Conservation (phyloP, 2,329 filamentous ascomycete genomes). For the Lachnellula hyalina region DNA sequence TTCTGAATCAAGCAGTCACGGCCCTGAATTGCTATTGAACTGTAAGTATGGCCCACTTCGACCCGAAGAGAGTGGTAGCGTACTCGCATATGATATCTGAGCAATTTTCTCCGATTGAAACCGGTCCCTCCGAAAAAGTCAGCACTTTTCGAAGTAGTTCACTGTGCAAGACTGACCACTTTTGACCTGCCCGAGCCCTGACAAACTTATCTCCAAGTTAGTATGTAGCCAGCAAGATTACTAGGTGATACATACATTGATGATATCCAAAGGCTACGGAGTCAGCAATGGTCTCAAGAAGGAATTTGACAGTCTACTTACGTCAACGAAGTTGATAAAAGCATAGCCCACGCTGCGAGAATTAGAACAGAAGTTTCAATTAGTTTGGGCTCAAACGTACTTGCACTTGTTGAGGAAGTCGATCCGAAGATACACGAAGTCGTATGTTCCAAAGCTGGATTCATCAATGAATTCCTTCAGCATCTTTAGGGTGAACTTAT, state of each 20-base stretch:
- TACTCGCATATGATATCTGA: constrained; percentile 93
- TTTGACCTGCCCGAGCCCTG: constrained; percentile 61
- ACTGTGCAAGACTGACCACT: constrained; percentile 47
- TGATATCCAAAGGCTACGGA: constrained; percentile 63
- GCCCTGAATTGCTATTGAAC: constrained; percentile 72
- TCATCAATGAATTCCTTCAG: constrained; percentile 76
- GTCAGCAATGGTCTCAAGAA: constrained; percentile 33
- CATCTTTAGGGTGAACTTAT: constrained; percentile 74
- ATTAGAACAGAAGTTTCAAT: constrained; percentile 32
- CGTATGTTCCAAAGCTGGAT: constrained; percentile 75
- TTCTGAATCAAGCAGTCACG: constrained; percentile 88
- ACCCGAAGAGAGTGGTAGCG: constrained; percentile 33
- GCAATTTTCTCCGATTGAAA: constrained; percentile 81
- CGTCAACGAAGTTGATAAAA: constrained; percentile 90
- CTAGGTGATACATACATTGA: constrained; percentile 44
- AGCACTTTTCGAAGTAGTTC: not conserved
- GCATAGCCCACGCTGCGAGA: constrained; percentile 79
- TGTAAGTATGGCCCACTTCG: constrained; percentile 25
- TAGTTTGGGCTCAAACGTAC: constrained; percentile 42
- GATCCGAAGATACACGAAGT: constrained; percentile 93
- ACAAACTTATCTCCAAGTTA: constrained; percentile 56
- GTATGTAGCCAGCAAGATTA: constrained; percentile 3
- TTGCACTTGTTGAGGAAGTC: constrained; percentile 82
- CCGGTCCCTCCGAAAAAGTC: constrained; percentile 54
- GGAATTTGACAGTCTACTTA: constrained; percentile 38